Evolutionary conservation across 208 protist species (phyloP).

Genomic region (Trypanosoma congolense): DNA sequence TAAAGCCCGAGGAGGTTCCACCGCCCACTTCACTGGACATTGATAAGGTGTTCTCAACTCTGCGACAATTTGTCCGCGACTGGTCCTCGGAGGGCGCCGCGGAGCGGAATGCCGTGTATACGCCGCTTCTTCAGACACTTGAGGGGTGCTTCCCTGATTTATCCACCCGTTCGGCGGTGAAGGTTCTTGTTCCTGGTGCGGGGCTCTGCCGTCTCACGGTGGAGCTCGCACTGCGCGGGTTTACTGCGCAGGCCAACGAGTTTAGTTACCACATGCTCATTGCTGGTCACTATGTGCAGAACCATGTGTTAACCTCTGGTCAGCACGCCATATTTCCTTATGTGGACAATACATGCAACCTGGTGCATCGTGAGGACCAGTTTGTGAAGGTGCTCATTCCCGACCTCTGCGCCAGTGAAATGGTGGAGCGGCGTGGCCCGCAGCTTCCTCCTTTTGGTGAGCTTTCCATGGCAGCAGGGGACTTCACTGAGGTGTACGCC

Average conservation of each 20-base stretch:
- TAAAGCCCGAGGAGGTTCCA: conserved; percentile 63
- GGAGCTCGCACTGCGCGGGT: conserved; percentile 91
- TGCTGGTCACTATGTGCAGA: conserved; percentile 94
- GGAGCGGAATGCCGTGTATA: conserved; percentile 90
- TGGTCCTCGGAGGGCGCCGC: conserved; percentile 89
- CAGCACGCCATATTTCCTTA: conserved; percentile 91
- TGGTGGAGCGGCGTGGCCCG: conserved; percentile 48
- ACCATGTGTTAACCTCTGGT: conserved; percentile 76
- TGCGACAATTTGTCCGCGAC: conserved; percentile 95
- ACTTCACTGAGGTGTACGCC: conserved; percentile 96
- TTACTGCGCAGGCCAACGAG: conserved; percentile 93
- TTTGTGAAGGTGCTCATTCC: conserved; percentile 87
- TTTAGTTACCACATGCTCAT: conserved; percentile 98
- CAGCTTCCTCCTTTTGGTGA: conserved; percentile 59
- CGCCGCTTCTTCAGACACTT: conserved; percentile 81
- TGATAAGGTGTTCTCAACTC: conserved; percentile 94
- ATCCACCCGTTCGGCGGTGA: conserved; percentile 34
- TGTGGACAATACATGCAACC: conserved; percentile 90
- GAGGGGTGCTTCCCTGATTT: conserved; percentile 70
- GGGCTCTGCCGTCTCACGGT: conserved; percentile 93
- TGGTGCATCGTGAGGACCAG: conserved; percentile 85
- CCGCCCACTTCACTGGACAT: conserved; percentile 82
- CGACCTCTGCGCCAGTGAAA: conserved; percentile 84
- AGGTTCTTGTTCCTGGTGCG: conserved; percentile 85
- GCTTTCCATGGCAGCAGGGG: conserved; percentile 96